phyloP scores from a whole-genome alignment of 768 basidiomycete species.

The Auricularia cornea region DNA sequence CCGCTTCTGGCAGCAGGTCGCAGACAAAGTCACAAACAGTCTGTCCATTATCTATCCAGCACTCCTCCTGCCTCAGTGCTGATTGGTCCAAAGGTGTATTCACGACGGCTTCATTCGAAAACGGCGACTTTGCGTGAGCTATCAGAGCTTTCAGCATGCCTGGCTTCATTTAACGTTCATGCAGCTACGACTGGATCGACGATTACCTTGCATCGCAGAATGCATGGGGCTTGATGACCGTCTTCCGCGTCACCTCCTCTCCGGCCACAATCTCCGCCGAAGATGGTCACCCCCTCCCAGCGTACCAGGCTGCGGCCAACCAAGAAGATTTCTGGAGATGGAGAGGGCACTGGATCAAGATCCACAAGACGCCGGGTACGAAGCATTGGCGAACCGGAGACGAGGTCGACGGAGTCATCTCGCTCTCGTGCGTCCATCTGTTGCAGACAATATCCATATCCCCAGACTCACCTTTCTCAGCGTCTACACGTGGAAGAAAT shows the following conservation, averaged over 20 bases:
- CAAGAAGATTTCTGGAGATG: background rate
- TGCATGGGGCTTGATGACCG: background rate
- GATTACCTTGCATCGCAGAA: background rate
- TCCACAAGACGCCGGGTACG: background rate
- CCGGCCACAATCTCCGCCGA: background rate
- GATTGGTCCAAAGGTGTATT: background rate
- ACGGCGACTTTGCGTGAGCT: background rate
- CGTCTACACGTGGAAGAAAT: slow-evolving; percentile 37
- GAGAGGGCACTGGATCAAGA: background rate
- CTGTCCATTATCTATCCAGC: background rate
- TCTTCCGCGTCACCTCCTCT: background rate
- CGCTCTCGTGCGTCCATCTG: background rate
- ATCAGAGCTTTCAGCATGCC: no score
- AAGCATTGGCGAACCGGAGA: background rate
- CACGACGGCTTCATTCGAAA: background rate
- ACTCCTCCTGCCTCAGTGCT: background rate
- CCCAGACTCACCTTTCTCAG: slow-evolving; percentile 15
- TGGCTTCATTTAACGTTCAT: no score
- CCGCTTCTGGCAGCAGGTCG: background rate
- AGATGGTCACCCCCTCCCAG: background rate
- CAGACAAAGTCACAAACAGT: background rate
- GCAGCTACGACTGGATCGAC: background rate
- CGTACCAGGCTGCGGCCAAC: background rate
- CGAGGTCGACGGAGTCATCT: background rate
- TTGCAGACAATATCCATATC: no score